Percentiles rank a stretch among this genome's conserved stretches.
These are phyloP conservation scores for Eremothecium gossypii DNA, from an alignment of 1,139 yeast genomes.

Conservation along the genomic window DNA sequence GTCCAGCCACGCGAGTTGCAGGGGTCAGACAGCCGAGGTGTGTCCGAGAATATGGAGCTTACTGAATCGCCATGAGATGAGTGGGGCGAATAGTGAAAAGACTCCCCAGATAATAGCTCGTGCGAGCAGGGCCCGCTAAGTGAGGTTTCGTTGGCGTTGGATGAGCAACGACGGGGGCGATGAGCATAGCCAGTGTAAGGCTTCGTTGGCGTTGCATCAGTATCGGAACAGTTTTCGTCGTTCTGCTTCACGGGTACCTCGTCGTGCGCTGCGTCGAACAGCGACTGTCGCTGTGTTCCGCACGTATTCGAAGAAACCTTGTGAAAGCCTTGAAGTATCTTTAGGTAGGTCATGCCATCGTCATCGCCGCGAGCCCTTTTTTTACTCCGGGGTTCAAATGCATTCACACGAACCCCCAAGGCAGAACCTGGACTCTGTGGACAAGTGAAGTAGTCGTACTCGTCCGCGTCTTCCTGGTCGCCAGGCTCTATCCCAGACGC, in stretches of 20 bases:
- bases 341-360: slow-evolving; percentile 14
- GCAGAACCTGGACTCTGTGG: too few species aligned
- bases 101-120: slow-evolving; percentile 1
- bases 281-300: too few species aligned
- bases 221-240: too few species aligned
- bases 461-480: slow-evolving; percentile 1
- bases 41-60: slow-evolving; percentile 23
- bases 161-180: too few species aligned
- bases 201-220: too few species aligned
- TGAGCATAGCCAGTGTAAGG: too few species aligned
- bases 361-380: slow-evolving; percentile 7
- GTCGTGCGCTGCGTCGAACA: too few species aligned
- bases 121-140: too few species aligned
- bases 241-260: too few species aligned
- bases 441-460: too few species aligned
- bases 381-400: background rate
- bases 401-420: too few species aligned
- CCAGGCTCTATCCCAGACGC: background rate
- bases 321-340: slow-evolving; percentile 16
- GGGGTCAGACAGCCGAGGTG: slow-evolving; percentile 16
- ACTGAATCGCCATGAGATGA: slow-evolving; percentile 18
- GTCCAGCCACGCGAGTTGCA: slow-evolving; percentile 16
- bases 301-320: background rate
- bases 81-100: slow-evolving; percentile 12
- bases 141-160: too few species aligned